Base-by-base conservation (phyloP, 805 yeast species). In the Barnettozyma pratensis region DNA sequence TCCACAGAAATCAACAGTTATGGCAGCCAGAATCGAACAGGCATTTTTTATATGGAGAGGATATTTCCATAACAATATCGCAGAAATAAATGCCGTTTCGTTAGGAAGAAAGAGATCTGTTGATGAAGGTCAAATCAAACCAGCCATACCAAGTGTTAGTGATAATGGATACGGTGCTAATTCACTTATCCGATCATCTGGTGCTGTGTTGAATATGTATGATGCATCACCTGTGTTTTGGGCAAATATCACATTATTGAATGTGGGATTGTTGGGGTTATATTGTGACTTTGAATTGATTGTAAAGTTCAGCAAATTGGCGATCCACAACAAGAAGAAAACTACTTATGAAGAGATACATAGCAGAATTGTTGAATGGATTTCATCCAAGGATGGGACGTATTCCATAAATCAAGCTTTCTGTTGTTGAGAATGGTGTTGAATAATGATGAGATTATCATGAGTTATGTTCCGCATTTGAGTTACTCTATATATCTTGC, bases 151-250 rank as follows among this genome's bases (percentile, higher is more conserved):
- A 19, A 19, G 19, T 19, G 19, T 19, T 19, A 19, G 19, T 19
- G 19, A 19, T 19, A 19, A 19, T 19, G 19, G 19, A 5, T n/a
- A 31, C 34, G 19, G 19, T 19, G 19, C 19, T 19, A 19, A 19
- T 19, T 19, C 19, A 2, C 19, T 19, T 19, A 19, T 19, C 19
- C 2, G 19, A 19, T 19, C 19, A 19, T 19, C 19, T 19, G 37
- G 41, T 11, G 9, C 37, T 6, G 11, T 48, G 7, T 49, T 66
- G 28, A 68, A 68, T 52, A 56, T 57, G 39, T 68, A 68, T 48
- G 69, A 64, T n/a, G 58, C 62, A 2, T 60, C 71, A 4, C 59
- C 65, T 7, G 53, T 63, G 3, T 67, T 63, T 36, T 69, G 72
- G 72, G 61, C 65, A 2, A 66, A 65, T 42, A 49, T 65, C 8